Evolutionary conservation across 345 rosid species (phyloP), one percentile per base, ranked within the genome.

Genomic region (Syzygium aromaticum): DNA sequence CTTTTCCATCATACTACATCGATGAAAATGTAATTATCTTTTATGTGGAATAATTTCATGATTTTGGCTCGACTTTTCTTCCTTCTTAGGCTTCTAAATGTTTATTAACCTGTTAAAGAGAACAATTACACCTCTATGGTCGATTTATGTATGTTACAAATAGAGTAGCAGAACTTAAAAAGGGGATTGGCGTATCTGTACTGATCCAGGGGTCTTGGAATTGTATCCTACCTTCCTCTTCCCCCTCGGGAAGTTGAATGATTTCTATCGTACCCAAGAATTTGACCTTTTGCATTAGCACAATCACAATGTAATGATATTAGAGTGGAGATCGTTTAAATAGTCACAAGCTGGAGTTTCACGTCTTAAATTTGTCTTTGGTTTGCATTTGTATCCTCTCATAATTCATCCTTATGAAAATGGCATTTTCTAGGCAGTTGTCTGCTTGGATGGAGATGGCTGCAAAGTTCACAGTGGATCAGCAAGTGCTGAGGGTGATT

Each of bases 371-470:
- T 10, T 67, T 30, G 25, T 73, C 82, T 73, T 73, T 73, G 82
- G 82, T 38, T 73, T 73, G 82, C 27, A 11, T 73, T 73, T 38
- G 38, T 73, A 38, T 38, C 43, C 10, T 90, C 90, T 87, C 88
- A 78, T 51, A 28, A 52, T 73, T 85, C 77, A 85, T 91, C 89
- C 87, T 54, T 54, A 52, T 84, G 85, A 49, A 52, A 51, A 84
- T 28, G 57, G 12, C 40, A 52, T 28, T 91, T 90, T 94, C 91
- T 94, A 98, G 99, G 98, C 98, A 96, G 99, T 98, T 93, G 89
- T 92, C 91, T 98, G 99, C 95, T 95, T 98, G 94, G 99, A 96
- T 90, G 99, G 99, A 87, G 95, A 93, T 93, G 98, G 93, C 85
- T 98, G 99, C 94, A 96, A 93, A 93, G 91, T 98, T 87, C 94